Evolutionary conservation across 78 protist species (phyloP).

Genomic region (Cyanophora paradoxa): DNA sequence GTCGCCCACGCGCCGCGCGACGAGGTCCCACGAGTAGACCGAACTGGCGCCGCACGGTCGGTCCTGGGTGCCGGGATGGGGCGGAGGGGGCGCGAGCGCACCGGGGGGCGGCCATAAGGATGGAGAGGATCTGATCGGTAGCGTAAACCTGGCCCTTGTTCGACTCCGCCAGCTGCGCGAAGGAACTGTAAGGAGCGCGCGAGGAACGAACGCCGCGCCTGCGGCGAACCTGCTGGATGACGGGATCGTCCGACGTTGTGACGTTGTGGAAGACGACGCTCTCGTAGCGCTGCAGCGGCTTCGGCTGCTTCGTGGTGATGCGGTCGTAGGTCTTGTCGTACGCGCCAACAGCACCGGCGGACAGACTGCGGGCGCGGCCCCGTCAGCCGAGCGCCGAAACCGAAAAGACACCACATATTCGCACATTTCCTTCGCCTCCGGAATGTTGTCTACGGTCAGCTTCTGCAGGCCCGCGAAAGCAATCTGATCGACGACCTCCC

Average conservation of each 20-base stretch:
- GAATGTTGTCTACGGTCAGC: not conserved
- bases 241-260: slow-evolving; percentile 37
- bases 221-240: slow-evolving; percentile 1
- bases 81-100: too few relatives aligned
- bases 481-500: slow-evolving; percentile 26
- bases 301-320: slow-evolving; percentile 16
- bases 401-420: too few relatives aligned
- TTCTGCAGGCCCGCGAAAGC: slow-evolving; percentile 22
- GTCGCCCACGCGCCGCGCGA: slow-evolving; percentile 45
- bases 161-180: not conserved
- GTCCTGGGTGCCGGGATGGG: too few relatives aligned
- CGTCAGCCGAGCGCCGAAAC: not conserved
- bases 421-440: slow-evolving; percentile 20
- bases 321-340: slow-evolving; percentile 41
- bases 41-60: too few relatives aligned
- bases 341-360: slow-evolving; percentile 13
- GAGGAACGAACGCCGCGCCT: not conserved
- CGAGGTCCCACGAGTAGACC: slow-evolving; percentile 70
- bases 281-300: slow-evolving; percentile 1
- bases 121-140: slow-evolving; percentile 61
- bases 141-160: too few relatives aligned
- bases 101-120: slow-evolving; percentile 64
- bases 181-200: not conserved
- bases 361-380: not conserved
- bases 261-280: slow-evolving; percentile 4